phyloP scores from a whole-genome alignment of 2,329 filamentous ascomycete species.

The Phyllosticta ampelicida region DNA sequence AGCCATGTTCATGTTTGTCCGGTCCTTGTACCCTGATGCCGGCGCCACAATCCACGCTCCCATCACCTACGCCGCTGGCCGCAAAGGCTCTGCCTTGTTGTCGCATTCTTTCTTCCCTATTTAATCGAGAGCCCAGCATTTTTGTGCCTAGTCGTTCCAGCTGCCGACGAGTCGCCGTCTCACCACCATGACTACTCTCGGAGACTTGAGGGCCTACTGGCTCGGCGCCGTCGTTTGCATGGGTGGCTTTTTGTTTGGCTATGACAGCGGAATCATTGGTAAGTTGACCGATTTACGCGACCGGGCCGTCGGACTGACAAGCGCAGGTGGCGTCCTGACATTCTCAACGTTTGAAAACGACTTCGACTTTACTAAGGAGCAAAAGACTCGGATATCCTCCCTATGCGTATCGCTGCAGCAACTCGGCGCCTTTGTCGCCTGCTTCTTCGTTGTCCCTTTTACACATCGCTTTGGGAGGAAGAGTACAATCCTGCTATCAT shows the following conservation, averaged over 20 bases:
- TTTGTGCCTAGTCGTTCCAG: background rate
- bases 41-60: background rate
- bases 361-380: conserved; percentile 30
- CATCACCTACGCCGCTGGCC: background rate
- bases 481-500: conserved; percentile 35
- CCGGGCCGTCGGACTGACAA: background rate
- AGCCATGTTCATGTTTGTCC: background rate
- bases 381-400: conserved; percentile 34
- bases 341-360: conserved; percentile 33
- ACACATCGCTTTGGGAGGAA: conserved; percentile 38
- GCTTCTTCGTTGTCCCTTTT: conserved; percentile 39
- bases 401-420: conserved; percentile 42
- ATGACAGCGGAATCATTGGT: conserved; percentile 27
- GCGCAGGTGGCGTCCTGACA: conserved; percentile 35
- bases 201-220: conserved; percentile 40
- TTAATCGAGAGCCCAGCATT: background rate
- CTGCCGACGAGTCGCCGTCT: background rate
- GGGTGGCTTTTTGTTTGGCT: conserved; percentile 40
- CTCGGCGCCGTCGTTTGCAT: conserved; percentile 42
- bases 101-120: background rate
- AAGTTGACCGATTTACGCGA: background rate
- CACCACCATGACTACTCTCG: conserved; percentile 14
- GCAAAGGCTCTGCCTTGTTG: background rate
- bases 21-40: background rate
- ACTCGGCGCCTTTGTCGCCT: conserved; percentile 42